Evolutionary conservation across 2,329 filamentous ascomycete genomes (phyloP).

Genomic region (Cryphonectria japonica): DNA sequence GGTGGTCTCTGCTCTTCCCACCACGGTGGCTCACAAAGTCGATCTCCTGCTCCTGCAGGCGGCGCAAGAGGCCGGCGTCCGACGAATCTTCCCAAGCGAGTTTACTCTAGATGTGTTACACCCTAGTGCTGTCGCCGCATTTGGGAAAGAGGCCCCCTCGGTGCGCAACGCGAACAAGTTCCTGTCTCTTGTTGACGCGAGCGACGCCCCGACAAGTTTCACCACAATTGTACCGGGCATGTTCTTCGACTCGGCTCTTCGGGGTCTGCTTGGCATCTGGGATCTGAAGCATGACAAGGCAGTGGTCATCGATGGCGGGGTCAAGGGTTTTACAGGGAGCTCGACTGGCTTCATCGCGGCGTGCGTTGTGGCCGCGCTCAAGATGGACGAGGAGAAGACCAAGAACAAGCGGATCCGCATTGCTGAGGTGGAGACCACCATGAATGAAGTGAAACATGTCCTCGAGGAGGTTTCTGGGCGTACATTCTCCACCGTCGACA

Average conservation of each 20-base stretch:
- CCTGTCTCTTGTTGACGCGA: background rate
- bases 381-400: conserved; percentile 13
- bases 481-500: background rate
- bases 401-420: conserved; percentile 2
- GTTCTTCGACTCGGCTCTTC: background rate
- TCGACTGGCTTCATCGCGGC: conserved; percentile 8
- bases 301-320: conserved; percentile 5
- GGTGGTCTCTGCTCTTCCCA: conserved; percentile 3
- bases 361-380: conserved; percentile 5
- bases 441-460: background rate
- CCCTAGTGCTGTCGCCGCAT: background rate
- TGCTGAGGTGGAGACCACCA: conserved; percentile 8
- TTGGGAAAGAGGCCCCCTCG: background rate
- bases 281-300: background rate
- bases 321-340: conserved; percentile 1
- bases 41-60: background rate
- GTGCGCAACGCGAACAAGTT: conserved; percentile 2
- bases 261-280: background rate
- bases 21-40: background rate
- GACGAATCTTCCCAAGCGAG: conserved; percentile 11
- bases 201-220: background rate
- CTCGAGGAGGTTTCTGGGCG: conserved; percentile 4
- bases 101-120: conserved; percentile 8
- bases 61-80: conserved; percentile 8
- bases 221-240: conserved; percentile 7